Evolutionary conservation across 257 asterid genomes (phyloP).

Genomic region (Galeopsis tetrahit): DNA sequence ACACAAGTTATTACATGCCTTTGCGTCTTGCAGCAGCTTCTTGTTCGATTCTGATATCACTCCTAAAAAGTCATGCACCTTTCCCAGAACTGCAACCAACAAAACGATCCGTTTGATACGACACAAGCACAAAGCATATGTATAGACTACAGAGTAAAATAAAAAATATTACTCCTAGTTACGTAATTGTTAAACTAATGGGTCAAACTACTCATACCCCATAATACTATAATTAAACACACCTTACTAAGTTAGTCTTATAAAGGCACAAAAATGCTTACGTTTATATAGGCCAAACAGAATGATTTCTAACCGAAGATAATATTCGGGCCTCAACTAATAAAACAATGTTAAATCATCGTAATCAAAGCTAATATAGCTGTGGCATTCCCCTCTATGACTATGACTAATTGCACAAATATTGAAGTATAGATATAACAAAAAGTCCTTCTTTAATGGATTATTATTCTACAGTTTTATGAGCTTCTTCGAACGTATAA

Average conservation of each 20-base stretch:
- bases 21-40: conserved; percentile 60
- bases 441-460: background rate
- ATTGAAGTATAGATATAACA: background rate
- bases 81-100: conserved; percentile 65
- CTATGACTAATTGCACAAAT: background rate
- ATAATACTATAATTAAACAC: too few relatives aligned
- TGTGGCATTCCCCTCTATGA: background rate
- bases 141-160: too few relatives aligned
- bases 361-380: conserved; percentile 11
- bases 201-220: too few relatives aligned
- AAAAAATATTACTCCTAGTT: background rate
- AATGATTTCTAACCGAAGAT: background rate
- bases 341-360: background rate
- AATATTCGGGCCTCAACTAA: background rate
- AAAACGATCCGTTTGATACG: background rate
- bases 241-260: too few relatives aligned
- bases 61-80: conserved; percentile 77
- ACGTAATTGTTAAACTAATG: background rate
- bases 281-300: too few relatives aligned
- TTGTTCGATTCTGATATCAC: conserved; percentile 74
- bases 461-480: background rate
- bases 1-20: conserved; percentile 36
- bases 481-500: background rate
- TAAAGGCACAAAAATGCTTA: background rate
- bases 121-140: too few relatives aligned